These are phyloP conservation scores for Candida coquimbonensis DNA, from an alignment of 805 yeast species.

Conservation along the genomic window DNA sequence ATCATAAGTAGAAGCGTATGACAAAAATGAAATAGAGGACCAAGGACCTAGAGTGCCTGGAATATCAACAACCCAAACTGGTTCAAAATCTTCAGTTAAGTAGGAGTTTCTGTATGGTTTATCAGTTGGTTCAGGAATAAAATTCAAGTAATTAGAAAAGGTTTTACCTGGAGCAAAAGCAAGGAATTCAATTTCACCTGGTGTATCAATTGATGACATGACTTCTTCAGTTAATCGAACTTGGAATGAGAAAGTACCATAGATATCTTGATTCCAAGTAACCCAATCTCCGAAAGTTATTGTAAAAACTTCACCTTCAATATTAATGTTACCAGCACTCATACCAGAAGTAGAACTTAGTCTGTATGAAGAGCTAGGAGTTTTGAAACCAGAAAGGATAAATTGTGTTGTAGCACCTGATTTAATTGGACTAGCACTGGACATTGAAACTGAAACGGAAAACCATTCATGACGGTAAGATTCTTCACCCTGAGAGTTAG, in stretches of 20 bases:
- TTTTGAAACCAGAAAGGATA: conserved; percentile 3
- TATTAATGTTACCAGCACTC: neutral
- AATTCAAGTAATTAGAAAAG: neutral
- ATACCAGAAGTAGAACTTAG: neutral
- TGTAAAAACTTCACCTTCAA: neutral
- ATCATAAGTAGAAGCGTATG: neutral
- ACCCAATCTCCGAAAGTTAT: conserved; percentile 3
- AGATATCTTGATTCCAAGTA: conserved; percentile 3
- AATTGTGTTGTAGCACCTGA: conserved; percentile 5
- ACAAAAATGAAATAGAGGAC: neutral
- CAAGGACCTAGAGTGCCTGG: conserved; percentile 9
- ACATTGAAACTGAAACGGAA: conserved; percentile 1
- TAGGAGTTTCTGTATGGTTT: conserved; percentile 5
- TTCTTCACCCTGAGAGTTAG: neutral
- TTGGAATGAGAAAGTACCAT: conserved; percentile 4
- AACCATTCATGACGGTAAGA: conserved; percentile 4
- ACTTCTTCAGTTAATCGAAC: neutral
- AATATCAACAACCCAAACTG: conserved; percentile 7
- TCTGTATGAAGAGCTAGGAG: neutral
- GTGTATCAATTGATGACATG: neutral
- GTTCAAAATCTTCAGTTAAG: neutral
- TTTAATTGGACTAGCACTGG: conserved; percentile 1
- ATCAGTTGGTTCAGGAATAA: conserved; percentile 4
- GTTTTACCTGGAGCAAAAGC: conserved; percentile 2
- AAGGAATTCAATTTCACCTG: neutral